These are phyloP conservation scores for Candida freyschussii DNA, from an alignment of 1,139 yeast genomes.

Conservation along the genomic window DNA sequence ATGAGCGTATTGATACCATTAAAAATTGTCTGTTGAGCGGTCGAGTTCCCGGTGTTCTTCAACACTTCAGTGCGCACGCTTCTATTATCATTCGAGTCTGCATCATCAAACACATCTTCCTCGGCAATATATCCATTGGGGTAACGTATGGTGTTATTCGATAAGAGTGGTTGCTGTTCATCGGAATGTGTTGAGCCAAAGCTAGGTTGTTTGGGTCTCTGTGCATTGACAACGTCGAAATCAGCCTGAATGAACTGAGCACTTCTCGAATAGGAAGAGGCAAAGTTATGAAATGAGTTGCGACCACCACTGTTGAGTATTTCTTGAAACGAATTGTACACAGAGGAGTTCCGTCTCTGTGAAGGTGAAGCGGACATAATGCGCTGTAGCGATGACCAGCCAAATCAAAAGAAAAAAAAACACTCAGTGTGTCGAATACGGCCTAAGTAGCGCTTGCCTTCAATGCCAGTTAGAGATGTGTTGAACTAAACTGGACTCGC, in stretches of 20 bases:
- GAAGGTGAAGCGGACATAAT: too few relatives aligned
- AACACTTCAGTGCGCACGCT: constrained; percentile 16
- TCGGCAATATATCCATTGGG: constrained; percentile 26
- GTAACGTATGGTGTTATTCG: too few relatives aligned
- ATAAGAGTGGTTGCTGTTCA: constrained; percentile 1
- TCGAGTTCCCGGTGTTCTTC: constrained; percentile 45
- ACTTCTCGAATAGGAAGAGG: constrained; percentile 23
- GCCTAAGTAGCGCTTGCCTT: too few relatives aligned
- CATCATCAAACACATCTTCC: constrained; percentile 51
- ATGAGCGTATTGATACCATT: constrained; percentile 81
- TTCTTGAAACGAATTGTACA: constrained; percentile 24
- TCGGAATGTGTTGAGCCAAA: constrained; percentile 15
- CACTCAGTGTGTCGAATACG: too few relatives aligned
- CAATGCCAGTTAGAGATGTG: too few relatives aligned
- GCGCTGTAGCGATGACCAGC: too few relatives aligned
- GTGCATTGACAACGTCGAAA: constrained; percentile 18
- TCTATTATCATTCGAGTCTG: constrained; percentile 42
- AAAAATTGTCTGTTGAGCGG: constrained; percentile 83
- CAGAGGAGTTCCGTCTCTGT: constrained; percentile 15
- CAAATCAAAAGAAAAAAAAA: too few relatives aligned
- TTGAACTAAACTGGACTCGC: too few relatives aligned
- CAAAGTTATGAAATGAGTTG: constrained; percentile 23
- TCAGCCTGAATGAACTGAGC: constrained; percentile 24
- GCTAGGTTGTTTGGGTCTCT: constrained; percentile 15
- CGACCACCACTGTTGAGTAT: constrained; percentile 21